Evolutionary conservation across 1,284 basidiomycete species (phyloP).

Genomic region (Ceratobasidium sp.): DNA sequence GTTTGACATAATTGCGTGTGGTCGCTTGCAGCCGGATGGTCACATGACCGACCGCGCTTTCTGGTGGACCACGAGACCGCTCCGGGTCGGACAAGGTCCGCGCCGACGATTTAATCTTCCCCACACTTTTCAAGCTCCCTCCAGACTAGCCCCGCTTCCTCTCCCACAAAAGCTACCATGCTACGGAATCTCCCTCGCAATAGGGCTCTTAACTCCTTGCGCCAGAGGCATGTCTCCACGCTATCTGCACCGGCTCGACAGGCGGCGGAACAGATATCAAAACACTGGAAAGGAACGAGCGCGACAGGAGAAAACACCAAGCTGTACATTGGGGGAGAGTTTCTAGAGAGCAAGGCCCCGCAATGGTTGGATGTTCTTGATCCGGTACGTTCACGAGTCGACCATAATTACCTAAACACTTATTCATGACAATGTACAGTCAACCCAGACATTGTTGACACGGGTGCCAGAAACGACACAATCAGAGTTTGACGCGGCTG

Average conservation of each 20-base stretch:
- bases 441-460: slow-evolving; percentile 88
- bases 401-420: slow-evolving; percentile 21
- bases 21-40: neutral
- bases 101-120: slow-evolving; percentile 21
- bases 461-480: slow-evolving; percentile 88
- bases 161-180: slow-evolving; percentile 4
- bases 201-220: neutral
- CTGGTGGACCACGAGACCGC: slow-evolving; percentile 23
- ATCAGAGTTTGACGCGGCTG: slow-evolving; percentile 85
- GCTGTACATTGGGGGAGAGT: slow-evolving; percentile 90
- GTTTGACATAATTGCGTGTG: neutral
- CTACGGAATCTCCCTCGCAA: slow-evolving; percentile 22
- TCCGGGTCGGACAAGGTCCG: slow-evolving; percentile 29
- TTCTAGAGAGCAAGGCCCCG: slow-evolving; percentile 77
- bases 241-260: slow-evolving; percentile 62
- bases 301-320: slow-evolving; percentile 83
- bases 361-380: slow-evolving; percentile 88
- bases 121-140: neutral
- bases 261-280: slow-evolving; percentile 70
- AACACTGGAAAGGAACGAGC: slow-evolving; percentile 85
- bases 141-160: neutral
- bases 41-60: neutral
- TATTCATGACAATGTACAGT: slow-evolving; percentile 50
- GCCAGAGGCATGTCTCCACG: slow-evolving; percentile 45
- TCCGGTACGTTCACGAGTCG: slow-evolving; percentile 64